A percentile compares a stretch with the other conserved stretches of the same genome.
Conservation (phyloP, 371 early-diverging fungal species). For the Syncephalastrum monosporum region DNA sequence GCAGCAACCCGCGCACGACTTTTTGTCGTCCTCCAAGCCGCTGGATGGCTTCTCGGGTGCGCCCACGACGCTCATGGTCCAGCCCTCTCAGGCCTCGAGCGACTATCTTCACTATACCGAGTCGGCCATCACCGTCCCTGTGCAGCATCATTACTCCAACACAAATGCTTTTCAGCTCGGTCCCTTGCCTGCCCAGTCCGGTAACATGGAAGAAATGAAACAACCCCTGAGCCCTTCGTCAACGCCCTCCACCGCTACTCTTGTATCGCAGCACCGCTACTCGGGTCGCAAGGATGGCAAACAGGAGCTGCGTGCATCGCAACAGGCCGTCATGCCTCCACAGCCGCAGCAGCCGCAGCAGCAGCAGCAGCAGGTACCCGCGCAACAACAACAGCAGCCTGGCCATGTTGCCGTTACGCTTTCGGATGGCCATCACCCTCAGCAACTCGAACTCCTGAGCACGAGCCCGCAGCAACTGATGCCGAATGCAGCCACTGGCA, state of each 20-base stretch:
- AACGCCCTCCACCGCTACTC: slow-evolving; percentile 8
- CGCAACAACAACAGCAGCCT: background rate
- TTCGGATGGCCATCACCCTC: background rate
- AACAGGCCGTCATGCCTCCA: no score
- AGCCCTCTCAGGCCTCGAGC: slow-evolving; percentile 23
- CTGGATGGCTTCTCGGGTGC: slow-evolving; percentile 14
- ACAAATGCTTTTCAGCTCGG: background rate
- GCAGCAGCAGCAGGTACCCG: background rate
- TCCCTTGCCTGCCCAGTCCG: background rate
- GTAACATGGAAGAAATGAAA: background rate
- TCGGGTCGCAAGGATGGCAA: slow-evolving; percentile 6
- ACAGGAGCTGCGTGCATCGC: background rate
- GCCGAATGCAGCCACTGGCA: no score
- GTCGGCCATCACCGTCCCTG: slow-evolving; percentile 11
- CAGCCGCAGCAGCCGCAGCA: background rate
- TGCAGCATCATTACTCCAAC: slow-evolving; percentile 1
- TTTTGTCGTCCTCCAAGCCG: slow-evolving; percentile 14
- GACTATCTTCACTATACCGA: slow-evolving; percentile 22
- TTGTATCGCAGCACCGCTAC: slow-evolving; percentile 11
- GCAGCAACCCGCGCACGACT: slow-evolving; percentile 20
- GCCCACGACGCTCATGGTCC: slow-evolving; percentile 11
- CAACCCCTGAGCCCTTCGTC: slow-evolving; percentile 9
- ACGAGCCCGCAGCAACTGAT: no score
- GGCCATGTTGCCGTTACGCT: slow-evolving; percentile 6
- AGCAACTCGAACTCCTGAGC: no score